Evolutionary conservation across 2,329 filamentous ascomycete genomes (phyloP), one percentile per base, ranked within the genome.

Genomic region (Neonectria ditissima): DNA sequence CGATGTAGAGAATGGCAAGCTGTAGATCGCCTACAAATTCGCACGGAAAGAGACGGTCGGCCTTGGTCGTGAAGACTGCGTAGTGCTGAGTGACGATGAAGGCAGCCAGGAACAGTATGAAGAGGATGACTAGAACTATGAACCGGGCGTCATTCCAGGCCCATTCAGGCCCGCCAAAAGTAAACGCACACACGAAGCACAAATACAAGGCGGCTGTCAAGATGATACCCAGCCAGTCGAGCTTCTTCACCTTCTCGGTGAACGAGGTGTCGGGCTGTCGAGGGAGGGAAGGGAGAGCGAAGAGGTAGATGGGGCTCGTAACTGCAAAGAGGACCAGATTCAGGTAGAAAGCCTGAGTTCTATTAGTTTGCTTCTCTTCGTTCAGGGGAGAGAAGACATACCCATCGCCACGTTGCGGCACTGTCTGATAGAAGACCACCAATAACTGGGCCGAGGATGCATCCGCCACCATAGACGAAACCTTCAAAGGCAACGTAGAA

Each of bases 261-360:
- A 78, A 55, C 0, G 72, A 48, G 3, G 71, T 59, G 2, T 68
- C 68, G 1, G 70, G 64, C 30, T 69, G 64, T 8, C 67, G 69
- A n/a, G 73, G 65, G 2, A 72, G 59, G 3, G 69, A 65, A 0
- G 76, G 72, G 3, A 79, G 65, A 24, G 75, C 59, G 41, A 76
- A 74, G 44, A 79, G 20, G 41, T 72, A 76, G 5, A 74, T 70
- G 1, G 77, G 75, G 2, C 69, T 63, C 6, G 69, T 64, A 66
- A 76, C 51, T 7, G 72, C 81, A 14, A 75, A 84, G n/a, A 81
- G 81, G 51, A 83, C 75, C 6, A 87, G 75, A 62, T 87, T 87
- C 72, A 87, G 84, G 65, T 88, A 88, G 54, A 82, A 82, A 1
- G 75, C 47, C 74, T 73, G 82, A 83, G 87, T 0, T 73, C n/a